A percentile compares a stretch with the other conserved stretches of the same genome.
These are phyloP conservation scores for Rosa lucieae DNA, from an alignment of 306 rosid genomes.

Conservation along the genomic window DNA sequence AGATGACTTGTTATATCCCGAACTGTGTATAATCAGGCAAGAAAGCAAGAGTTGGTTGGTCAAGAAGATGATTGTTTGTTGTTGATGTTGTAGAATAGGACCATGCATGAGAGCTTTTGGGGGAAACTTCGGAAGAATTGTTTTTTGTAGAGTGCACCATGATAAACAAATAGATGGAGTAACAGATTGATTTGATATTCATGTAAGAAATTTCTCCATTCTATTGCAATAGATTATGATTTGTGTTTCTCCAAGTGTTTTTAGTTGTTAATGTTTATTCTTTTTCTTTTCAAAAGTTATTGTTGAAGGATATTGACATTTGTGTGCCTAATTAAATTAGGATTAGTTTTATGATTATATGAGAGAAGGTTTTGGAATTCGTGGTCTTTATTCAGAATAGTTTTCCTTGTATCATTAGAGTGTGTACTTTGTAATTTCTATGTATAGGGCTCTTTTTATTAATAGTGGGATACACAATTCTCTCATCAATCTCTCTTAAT, in stretches of 20 bases:
- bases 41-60: constrained; percentile 41
- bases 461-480: too few relatives aligned
- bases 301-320: too few relatives aligned
- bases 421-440: too few relatives aligned
- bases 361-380: too few relatives aligned
- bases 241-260: background rate
- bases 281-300: background rate
- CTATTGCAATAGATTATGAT: background rate
- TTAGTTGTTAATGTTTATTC: background rate
- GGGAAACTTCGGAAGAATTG: constrained; percentile 20
- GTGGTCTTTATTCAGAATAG: too few relatives aligned
- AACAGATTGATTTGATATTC: constrained; percentile 19
- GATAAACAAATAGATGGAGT: constrained; percentile 9
- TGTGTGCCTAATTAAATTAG: too few relatives aligned
- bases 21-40: constrained; percentile 38
- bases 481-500: too few relatives aligned
- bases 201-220: background rate
- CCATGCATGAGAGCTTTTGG: constrained; percentile 44
- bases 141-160: constrained; percentile 32
- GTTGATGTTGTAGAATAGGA: constrained; percentile 45
- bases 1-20: constrained; percentile 56
- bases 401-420: too few relatives aligned
- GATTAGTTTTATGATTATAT: too few relatives aligned
- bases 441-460: too few relatives aligned
- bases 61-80: constrained; percentile 43